Conservation (phyloP, 2,329 filamentous ascomycete genomes). For the Microsporum ferrugineum region DNA sequence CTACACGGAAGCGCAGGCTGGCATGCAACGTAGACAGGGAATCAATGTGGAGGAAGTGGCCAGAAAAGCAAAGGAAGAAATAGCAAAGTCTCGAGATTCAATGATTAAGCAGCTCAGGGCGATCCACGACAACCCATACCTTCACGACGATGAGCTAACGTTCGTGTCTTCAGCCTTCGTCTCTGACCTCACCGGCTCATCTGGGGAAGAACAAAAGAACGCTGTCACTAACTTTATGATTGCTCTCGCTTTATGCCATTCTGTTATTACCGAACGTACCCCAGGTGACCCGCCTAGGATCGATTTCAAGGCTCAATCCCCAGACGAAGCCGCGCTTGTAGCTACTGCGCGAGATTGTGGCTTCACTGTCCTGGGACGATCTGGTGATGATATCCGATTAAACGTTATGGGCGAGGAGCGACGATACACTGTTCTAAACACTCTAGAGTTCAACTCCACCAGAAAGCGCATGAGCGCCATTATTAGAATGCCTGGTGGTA, state of each 20-base stretch:
- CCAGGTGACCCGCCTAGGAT: slow-evolving; percentile 87
- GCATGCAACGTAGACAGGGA: slow-evolving; percentile 86
- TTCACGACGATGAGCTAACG: slow-evolving; percentile 79
- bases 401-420: slow-evolving; percentile 80
- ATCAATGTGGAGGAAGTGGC: slow-evolving; percentile 74
- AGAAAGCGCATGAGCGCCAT: slow-evolving; percentile 98
- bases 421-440: slow-evolving; percentile 80
- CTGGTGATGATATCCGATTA: slow-evolving; percentile 67
- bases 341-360: slow-evolving; percentile 90
- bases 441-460: slow-evolving; percentile 92
- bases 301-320: slow-evolving; percentile 92
- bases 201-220: slow-evolving; percentile 61
- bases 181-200: slow-evolving; percentile 65
- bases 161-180: slow-evolving; percentile 89
- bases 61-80: slow-evolving; percentile 60
- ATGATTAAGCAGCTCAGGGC: slow-evolving; percentile 62
- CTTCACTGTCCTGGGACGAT: slow-evolving; percentile 77
- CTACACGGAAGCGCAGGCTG: slow-evolving; percentile 91
- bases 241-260: slow-evolving; percentile 87
- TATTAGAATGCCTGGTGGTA: slow-evolving; percentile 81
- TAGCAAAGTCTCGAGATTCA: slow-evolving; percentile 61
- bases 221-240: slow-evolving; percentile 83
- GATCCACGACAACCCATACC: slow-evolving; percentile 78
- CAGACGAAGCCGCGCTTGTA: slow-evolving; percentile 89
- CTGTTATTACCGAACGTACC: slow-evolving; percentile 79